Conservation (phyloP, 139 green algal genomes). For the Chlorella sp. region DNA sequence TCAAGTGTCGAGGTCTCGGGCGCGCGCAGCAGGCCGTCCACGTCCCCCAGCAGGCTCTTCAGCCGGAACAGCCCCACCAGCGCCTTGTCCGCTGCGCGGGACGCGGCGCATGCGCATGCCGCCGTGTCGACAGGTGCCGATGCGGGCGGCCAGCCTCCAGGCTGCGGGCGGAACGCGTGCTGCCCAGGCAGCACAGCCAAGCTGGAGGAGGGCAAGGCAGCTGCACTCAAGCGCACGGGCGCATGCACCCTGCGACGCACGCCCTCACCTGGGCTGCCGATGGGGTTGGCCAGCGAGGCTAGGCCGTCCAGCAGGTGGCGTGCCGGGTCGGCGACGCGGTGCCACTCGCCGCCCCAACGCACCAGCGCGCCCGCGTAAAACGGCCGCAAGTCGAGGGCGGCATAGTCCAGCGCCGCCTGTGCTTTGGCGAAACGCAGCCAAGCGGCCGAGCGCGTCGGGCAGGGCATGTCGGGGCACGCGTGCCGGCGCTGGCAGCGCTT, state of each 20-base stretch:
- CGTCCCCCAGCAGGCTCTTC: slow-evolving; percentile 54
- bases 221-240: no score
- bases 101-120: no score
- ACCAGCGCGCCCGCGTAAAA: slow-evolving; percentile 96
- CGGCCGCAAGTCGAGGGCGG: slow-evolving; percentile 78
- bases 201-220: no score
- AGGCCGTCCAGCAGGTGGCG: slow-evolving; percentile 80
- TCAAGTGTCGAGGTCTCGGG: slow-evolving; percentile 52
- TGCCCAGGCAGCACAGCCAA: no score
- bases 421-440: slow-evolving; percentile 3
- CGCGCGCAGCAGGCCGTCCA: slow-evolving; percentile 62
- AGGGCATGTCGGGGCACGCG: background rate
- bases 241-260: no score
- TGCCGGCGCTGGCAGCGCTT: background rate
- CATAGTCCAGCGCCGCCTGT: slow-evolving; percentile 78
- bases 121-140: no score
- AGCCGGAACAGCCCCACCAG: slow-evolving; percentile 85
- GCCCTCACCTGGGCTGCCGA: slow-evolving; percentile 71
- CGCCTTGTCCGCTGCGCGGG: slow-evolving; percentile 67
- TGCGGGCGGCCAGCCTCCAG: no score
- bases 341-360: slow-evolving; percentile 47
- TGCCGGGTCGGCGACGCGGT: slow-evolving; percentile 74
- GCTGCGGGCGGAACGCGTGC: no score
- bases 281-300: slow-evolving; percentile 78
- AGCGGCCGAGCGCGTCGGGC: background rate